Evolutionary conservation across 1,139 yeast species (phyloP).

Genomic region (Taphrina communis): DNA sequence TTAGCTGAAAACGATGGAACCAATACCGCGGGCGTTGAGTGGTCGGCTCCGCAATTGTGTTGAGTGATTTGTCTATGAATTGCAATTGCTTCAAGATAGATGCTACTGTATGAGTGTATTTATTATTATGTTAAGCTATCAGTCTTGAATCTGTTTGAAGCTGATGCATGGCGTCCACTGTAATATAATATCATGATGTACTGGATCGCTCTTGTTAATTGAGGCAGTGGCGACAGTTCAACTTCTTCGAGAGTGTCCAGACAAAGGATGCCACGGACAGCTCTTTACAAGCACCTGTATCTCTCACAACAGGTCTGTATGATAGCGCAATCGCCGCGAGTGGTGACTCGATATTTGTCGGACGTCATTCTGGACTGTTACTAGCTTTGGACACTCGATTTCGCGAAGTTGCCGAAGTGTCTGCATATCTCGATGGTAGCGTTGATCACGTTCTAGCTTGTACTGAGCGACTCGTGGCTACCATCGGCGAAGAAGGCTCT

Average conservation of each 20-base stretch:
- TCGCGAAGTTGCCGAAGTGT: conserved; percentile 58
- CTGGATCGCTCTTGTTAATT: not conserved
- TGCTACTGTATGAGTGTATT: no score
- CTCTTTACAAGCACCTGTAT: conserved; percentile 63
- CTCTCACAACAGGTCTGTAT: conserved; percentile 56
- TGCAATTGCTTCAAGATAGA: no score
- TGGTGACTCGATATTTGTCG: conserved; percentile 62
- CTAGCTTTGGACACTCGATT: conserved; percentile 64
- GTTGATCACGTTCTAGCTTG: conserved; percentile 61
- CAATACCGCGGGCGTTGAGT: no score
- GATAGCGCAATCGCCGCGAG: conserved; percentile 51
- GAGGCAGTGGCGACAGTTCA: conserved; percentile 78
- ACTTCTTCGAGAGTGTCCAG: conserved; percentile 82
- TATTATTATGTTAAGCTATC: no score
- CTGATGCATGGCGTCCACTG: conserved; percentile 18
- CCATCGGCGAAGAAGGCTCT: conserved; percentile 28
- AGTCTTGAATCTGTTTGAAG: no score
- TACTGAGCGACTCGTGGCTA: conserved; percentile 14
- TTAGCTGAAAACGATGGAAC: no score
- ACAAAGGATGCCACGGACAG: conserved; percentile 54
- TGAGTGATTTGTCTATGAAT: no score
- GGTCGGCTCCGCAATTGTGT: no score
- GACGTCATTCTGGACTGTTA: conserved; percentile 63
- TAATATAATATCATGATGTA: not conserved
- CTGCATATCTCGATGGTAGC: conserved; percentile 64